Evolutionary conservation across 73 alveolate species (phyloP).

Genomic region (Tetrahymena elliotti): DNA sequence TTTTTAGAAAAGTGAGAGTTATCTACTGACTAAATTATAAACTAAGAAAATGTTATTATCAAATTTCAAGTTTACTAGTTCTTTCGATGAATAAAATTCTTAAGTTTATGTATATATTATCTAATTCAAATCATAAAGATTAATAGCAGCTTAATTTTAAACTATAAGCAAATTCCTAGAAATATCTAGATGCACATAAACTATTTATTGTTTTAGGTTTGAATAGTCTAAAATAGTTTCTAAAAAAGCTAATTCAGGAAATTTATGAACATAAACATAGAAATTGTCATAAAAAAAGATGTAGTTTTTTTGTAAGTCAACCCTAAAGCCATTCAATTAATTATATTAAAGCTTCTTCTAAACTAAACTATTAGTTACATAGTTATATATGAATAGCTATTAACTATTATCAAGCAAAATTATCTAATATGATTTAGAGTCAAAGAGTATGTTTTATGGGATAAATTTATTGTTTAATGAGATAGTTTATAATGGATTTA

Average conservation of each 20-base stretch:
- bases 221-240: not conserved
- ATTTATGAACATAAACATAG: not conserved
- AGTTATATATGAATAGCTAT: not conserved
- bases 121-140: not conserved
- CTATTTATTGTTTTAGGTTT: not conserved
- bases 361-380: not conserved
- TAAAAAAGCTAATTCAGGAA: not conserved
- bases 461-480: not conserved
- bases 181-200: not conserved
- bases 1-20: not conserved
- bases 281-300: not conserved
- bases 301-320: not conserved
- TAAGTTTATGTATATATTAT: not conserved
- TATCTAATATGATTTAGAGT: not conserved
- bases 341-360: not conserved
- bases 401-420: not conserved
- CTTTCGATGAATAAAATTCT: not conserved
- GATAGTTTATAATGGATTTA: not conserved
- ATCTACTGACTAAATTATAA: not conserved
- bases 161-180: not conserved
- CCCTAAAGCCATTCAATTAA: not conserved
- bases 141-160: not conserved
- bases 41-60: not conserved
- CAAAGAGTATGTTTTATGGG: not conserved
- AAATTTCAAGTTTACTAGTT: not conserved